Base-by-base conservation (phyloP, 495 filamentous ascomycete species). In the Podospora pseudocomata region DNA sequence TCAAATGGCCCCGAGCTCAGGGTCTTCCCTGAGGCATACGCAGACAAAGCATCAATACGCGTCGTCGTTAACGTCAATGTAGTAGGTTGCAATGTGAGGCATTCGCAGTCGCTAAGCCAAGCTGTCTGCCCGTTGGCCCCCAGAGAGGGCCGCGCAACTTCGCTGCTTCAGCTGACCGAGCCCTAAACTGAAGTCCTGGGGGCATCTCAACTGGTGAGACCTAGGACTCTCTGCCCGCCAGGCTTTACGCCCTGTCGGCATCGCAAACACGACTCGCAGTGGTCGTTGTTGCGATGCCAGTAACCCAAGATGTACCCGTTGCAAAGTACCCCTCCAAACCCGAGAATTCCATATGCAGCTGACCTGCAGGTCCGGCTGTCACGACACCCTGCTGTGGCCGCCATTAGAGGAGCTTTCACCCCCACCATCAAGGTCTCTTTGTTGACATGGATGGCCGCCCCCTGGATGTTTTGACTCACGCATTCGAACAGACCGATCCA, bases 401-500 rank as follows among this genome's bases (percentile, higher is more conserved):
- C 15, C 55, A 2, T 4, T 18, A 58, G 6, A 58, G 23, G 55
- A 19, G 23, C 55, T 19, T 4, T 58, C 9, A 23, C 23, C 55
- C 55, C 55, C 55, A 26, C 19, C 55, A 58, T 58, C 23, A 18
- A 15, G 18, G 23, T 58, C 23, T 13, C 4, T 58, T 58, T 58
- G 55, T 56, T 56, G 26, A 55, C 49, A 49, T 16, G 32, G 39
- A 49, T 16, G 56, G 63, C 59, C n/a, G 59, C 30, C 61, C 64
- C 34, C 63, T 60, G 34, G 30, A 56, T 16, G 11, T 49, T 39
- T 64, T 71, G 69, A 71, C 20, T 71, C 69, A 73, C 61, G n/a
- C 2, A 13, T 15, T 53, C 23, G 15, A 49, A 49, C 39, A 11
- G 39, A 16, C 7, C 61, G 57, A 57, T 73, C 70, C 62, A 67